These are phyloP conservation scores for Neurospora pannonica DNA, from an alignment of 495 filamentous ascomycete genomes.

Conservation along the genomic window DNA sequence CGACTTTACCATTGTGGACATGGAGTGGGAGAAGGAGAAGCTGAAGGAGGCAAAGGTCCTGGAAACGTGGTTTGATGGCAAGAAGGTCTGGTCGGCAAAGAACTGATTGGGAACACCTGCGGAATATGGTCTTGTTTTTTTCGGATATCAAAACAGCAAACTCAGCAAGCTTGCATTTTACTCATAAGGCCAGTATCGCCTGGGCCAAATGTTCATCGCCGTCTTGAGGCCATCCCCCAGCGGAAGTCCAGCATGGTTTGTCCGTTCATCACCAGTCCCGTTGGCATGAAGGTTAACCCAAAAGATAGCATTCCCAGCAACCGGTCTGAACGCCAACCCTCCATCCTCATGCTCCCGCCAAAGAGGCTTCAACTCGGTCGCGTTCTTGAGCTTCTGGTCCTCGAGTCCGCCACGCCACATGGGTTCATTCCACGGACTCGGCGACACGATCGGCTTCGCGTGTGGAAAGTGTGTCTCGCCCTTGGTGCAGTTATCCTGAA, in stretches of 20 bases:
- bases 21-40: conserved; percentile 43
- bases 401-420: conserved; percentile 13
- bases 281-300: conserved; percentile 44
- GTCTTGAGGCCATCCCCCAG: conserved; percentile 39
- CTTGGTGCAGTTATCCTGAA: conserved; percentile 32
- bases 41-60: conserved; percentile 41
- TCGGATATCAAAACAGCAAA: not conserved
- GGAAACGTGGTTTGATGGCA: conserved; percentile 49
- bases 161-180: not conserved
- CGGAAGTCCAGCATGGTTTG: conserved; percentile 41
- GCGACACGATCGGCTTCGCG: conserved; percentile 19
- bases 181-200: conserved; percentile 23
- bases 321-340: conserved; percentile 41
- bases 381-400: not conserved
- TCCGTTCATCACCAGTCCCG: conserved; percentile 37
- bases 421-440: conserved; percentile 10
- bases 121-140: not conserved
- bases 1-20: conserved; percentile 50
- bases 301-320: conserved; percentile 44
- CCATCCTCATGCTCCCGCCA: conserved; percentile 40
- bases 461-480: conserved; percentile 41
- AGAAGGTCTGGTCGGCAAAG: conserved; percentile 32
- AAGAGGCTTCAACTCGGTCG: conserved; percentile 11
- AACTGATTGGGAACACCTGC: not conserved
- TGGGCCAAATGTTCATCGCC: conserved; percentile 50